Evolutionary conservation across 768 basidiomycete species (phyloP), one percentile per base, ranked within the genome.

Genomic region (Leccinum disarticulatum): DNA sequence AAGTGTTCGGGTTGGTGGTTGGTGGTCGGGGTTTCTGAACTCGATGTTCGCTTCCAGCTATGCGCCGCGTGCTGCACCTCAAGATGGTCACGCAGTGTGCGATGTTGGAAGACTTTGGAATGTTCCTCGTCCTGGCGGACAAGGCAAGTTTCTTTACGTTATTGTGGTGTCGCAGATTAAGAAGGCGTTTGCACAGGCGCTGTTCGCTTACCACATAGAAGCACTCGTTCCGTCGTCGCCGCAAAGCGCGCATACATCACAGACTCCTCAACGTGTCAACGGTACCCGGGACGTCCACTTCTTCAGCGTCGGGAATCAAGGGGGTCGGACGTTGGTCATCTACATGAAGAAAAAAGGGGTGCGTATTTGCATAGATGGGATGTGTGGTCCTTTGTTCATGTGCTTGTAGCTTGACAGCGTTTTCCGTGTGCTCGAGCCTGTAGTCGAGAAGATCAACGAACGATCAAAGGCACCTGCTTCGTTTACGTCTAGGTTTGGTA

Each of bases 371-470:
- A 6, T 14, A 13, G 25, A 33, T 22, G 13, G 22, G 22, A 66
- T 65, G 61, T n/a, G n/a, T 27, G 2, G 52, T n/a, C 8, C 17
- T 13, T 49, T 52, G 25, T 36, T 67, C 53, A 61, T 51, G 27
- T 46, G 38, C 2, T 50, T 35, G 22, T 54, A 87, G 82, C 79
- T 91, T 64, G 93, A 96, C 68, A 95, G 92, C 57, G 90, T 97
- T 53, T 98, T 99, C 83, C 91, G 92, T 56, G 94, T 96, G 6
- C 82, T 99, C n/a, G 96, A 99, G 65, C 96, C 96, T 3, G 92
- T 98, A n/a, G 82, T 87, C 4, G 92, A 88, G 64, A 93, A 91
- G 73, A 93, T 90, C 66, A 90, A 87, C 55, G 91, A 91, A 73
- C 82, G 86, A 67, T 79, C 83, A 31, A 88, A 86, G 67, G 84